phyloP scores from a whole-genome alignment of 306 rosid genomes.

The Trichosanthes truncata region DNA sequence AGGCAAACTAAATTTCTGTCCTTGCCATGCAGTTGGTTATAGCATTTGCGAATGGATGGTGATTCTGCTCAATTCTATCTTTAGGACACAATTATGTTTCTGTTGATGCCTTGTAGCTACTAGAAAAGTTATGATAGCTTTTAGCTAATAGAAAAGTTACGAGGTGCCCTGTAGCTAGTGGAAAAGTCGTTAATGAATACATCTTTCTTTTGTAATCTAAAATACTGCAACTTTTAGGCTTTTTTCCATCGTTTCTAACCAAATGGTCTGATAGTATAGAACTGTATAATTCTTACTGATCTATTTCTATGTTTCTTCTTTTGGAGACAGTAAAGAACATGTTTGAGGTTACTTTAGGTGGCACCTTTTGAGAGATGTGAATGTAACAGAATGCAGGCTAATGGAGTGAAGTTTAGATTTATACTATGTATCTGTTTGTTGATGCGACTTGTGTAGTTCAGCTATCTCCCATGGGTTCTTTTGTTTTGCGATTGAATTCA shows the following conservation, averaged over 20 bases:
- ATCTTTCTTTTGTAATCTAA: background rate
- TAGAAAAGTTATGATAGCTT: background rate
- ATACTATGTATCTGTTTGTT: background rate
- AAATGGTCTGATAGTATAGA: background rate
- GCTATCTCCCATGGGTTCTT: background rate
- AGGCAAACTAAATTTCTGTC: background rate
- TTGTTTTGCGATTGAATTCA: background rate
- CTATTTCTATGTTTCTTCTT: background rate
- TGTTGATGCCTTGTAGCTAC: background rate
- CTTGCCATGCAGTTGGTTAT: background rate
- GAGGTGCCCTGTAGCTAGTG: background rate
- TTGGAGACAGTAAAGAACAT: background rate
- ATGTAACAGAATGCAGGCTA: background rate
- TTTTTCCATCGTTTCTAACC: background rate
- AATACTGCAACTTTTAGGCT: background rate
- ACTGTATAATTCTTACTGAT: background rate
- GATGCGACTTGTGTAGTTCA: background rate
- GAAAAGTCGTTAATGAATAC: background rate
- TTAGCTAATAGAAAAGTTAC: background rate
- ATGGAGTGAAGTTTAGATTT: background rate
- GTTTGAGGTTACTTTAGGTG: background rate
- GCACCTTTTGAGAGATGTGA: background rate
- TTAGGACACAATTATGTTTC: background rate
- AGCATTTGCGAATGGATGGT: background rate
- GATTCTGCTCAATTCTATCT: background rate